Evolutionary conservation across 164 flowering plant genomes (phyloP).

Genomic region (Cinnamomum chago): DNA sequence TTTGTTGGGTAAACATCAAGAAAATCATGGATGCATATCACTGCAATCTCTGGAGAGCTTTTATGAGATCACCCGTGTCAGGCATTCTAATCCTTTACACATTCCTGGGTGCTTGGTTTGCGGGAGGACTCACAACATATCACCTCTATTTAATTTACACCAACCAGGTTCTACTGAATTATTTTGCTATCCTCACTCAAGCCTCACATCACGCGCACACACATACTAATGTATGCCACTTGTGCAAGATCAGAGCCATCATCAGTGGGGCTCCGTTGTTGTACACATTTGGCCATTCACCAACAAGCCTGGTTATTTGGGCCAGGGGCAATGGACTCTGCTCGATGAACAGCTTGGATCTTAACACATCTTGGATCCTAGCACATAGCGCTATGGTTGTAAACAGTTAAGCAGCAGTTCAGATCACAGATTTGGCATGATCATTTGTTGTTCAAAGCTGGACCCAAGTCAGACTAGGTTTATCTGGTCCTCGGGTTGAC

Average conservation of each 20-base stretch:
- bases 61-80: conserved; percentile 46
- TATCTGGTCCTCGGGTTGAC: background rate
- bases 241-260: too few relatives aligned
- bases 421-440: background rate
- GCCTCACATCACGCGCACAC: too few relatives aligned
- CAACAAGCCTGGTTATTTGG: background rate
- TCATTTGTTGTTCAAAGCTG: background rate
- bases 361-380: background rate
- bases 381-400: background rate
- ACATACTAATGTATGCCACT: too few relatives aligned
- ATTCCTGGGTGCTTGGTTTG: conserved; percentile 62
- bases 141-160: conserved; percentile 59
- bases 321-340: background rate
- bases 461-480: background rate
- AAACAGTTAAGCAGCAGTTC: background rate
- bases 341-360: conserved; percentile 1
- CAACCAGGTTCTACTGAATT: conserved; percentile 48
- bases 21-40: conserved; percentile 31
- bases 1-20: conserved; percentile 55
- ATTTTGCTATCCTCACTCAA: too few relatives aligned
- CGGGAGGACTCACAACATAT: conserved; percentile 71
- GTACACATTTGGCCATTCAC: background rate
- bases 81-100: conserved; percentile 56
- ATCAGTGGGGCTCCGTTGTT: background rate
- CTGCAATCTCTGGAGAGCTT: conserved; percentile 44